Evolutionary conservation across 1,284 basidiomycete genomes (phyloP), one percentile per base, ranked within the genome.

Genomic region (Trametes hirsuta): DNA sequence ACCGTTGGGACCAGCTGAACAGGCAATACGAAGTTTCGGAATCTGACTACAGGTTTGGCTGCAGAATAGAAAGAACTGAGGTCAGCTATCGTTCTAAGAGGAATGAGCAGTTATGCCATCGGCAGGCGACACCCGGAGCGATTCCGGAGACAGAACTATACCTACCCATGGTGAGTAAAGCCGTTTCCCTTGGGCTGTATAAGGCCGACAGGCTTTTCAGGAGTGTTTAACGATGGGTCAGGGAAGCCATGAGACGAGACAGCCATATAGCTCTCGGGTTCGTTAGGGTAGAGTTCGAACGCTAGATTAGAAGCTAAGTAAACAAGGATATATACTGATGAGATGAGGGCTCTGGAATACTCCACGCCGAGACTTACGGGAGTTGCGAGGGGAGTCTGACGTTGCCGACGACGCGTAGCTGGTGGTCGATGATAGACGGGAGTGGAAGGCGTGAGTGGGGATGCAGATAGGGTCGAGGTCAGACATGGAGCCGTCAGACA

Each of bases 21-120:
- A 77, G 0, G 76, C 75, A 59, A 77, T 69, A 40, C 76, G 76
- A 48, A 77, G 70, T 54, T 76, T 92, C 14, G 91, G 91, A 62
- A 93, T 90, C 74, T 91, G 88, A 36, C 84, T 85, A 69, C 91
- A 93, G 55, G 80, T 81, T 57, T 84, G 78, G 51, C 87, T 90
- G 34, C 48, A 63, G 18, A 44, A 50, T 25, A 56, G 24, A n/a
- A 40, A 53, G 53, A 47, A 45, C 22, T 39, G 24, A 65, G 71
- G 47, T 58, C 60, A 71, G 72, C 66, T 53, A 60, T 66, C 47
- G 25, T 40, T 22, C 40, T 45, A 52, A 59, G 49, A 46, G 34
- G 35, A 15, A 42, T 42, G 18, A 18, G 1, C 18, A 18, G 18
- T 1, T 18, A 18, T 18, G 18, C 18, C 18, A 18, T 18, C 18